Evolutionary conservation across 2,329 filamentous ascomycete species (phyloP).

Genomic region (Fusarium fujikuroi): DNA sequence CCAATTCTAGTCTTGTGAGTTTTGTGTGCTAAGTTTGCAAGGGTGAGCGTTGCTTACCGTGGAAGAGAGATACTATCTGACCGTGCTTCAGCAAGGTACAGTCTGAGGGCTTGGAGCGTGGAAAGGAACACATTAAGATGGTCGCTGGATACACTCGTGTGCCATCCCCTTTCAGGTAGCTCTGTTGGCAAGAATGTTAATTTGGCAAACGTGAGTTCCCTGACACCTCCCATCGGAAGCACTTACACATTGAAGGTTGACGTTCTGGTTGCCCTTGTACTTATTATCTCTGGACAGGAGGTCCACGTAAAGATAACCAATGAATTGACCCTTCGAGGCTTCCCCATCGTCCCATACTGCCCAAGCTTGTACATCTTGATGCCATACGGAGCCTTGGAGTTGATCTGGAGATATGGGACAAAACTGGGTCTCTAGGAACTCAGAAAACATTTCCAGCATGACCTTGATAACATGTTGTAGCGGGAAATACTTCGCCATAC

Average conservation of each 20-base stretch:
- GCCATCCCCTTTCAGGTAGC: neutral
- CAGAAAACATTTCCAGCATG: neutral
- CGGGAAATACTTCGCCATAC: neutral
- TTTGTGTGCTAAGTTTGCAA: accelerated
- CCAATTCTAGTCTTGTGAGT: neutral
- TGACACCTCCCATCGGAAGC: neutral
- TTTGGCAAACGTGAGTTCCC: neutral
- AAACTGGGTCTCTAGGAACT: neutral
- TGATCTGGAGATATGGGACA: neutral
- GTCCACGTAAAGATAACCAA: neutral
- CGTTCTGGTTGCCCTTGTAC: neutral
- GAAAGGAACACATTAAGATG: neutral
- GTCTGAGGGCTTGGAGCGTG: accelerated
- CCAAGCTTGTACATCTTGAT: neutral
- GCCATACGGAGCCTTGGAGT: neutral
- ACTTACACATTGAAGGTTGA: neutral
- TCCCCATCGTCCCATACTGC: accelerated
- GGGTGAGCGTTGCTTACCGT: neutral
- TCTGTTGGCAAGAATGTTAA: neutral
- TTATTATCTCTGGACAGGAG: neutral
- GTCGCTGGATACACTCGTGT: neutral
- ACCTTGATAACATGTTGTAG: neutral
- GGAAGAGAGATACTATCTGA: neutral
- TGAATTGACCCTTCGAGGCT: accelerated
- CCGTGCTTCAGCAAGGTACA: neutral